Conservation (phyloP, 1,139 yeast species). For the Trichomonascaceae sp. region DNA sequence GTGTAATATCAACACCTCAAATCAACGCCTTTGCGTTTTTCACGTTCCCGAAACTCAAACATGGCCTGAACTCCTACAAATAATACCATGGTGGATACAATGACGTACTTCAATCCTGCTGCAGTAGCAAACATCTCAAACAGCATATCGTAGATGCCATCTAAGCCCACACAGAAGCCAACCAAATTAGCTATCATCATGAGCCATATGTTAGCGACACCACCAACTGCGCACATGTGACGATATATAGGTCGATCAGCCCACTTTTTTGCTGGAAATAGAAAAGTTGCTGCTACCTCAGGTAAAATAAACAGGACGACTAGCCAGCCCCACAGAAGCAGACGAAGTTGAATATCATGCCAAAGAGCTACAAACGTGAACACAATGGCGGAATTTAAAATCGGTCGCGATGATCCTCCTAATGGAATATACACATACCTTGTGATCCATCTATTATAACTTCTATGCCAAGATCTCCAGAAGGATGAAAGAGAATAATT, state of each 20-base stretch:
- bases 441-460: conserved; percentile 83
- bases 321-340: conserved; percentile 94
- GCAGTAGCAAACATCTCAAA: conserved; percentile 64
- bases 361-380: conserved; percentile 96
- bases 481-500: conserved; percentile 88
- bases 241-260: conserved; percentile 61
- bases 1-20: conserved; percentile 54
- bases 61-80: conserved; percentile 86
- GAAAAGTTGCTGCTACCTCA: conserved; percentile 59
- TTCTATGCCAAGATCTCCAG: conserved; percentile 99
- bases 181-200: conserved; percentile 96
- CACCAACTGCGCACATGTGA: conserved; percentile 79
- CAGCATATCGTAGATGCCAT: conserved; percentile 66
- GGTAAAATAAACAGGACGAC: conserved; percentile 85
- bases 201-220: conserved; percentile 87
- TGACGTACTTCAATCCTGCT: conserved; percentile 60
- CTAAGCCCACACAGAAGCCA: conserved; percentile 90
- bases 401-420: conserved; percentile 67
- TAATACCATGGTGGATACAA: conserved; percentile 56
- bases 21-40: conserved; percentile 74
- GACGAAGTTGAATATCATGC: conserved; percentile 90
- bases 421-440: conserved; percentile 77
- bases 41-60: conserved; percentile 89
- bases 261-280: conserved; percentile 32
- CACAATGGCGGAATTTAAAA: conserved; percentile 75